These are phyloP conservation scores for Aspergillus carlsbadensis DNA, from an alignment of 495 filamentous ascomycete species.

Conservation along the genomic window DNA sequence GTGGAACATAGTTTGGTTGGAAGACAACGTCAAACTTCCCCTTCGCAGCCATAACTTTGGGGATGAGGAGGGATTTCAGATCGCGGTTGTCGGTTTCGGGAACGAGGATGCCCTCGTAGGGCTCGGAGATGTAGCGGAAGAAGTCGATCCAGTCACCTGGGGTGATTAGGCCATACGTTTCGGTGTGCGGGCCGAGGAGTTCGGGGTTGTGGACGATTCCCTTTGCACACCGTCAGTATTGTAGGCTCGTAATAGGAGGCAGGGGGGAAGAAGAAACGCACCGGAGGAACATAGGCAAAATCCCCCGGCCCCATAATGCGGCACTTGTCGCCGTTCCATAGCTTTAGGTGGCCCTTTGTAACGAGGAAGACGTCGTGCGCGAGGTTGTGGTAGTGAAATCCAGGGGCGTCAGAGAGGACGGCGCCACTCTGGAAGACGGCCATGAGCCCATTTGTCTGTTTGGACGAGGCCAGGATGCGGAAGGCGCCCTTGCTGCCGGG, in stretches of 20 bases:
- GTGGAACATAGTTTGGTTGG: slow-evolving; percentile 39
- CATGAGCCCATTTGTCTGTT: slow-evolving; percentile 45
- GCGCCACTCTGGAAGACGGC: slow-evolving; percentile 47
- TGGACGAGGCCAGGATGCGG: slow-evolving; percentile 45
- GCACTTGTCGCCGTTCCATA: slow-evolving; percentile 48
- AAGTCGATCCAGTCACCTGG: slow-evolving; percentile 56
- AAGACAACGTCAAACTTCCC: slow-evolving; percentile 50
- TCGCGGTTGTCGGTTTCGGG: slow-evolving; percentile 46
- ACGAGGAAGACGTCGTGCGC: slow-evolving; percentile 51
- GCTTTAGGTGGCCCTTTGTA: slow-evolving; percentile 44
- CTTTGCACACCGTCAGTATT: slow-evolving; percentile 14
- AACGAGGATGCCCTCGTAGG: slow-evolving; percentile 48
- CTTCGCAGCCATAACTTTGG: slow-evolving; percentile 51
- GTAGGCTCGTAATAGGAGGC: neutral
- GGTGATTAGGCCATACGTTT: slow-evolving; percentile 44
- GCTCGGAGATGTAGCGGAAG: slow-evolving; percentile 50
- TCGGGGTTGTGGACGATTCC: slow-evolving; percentile 43
- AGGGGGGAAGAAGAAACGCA: slow-evolving; percentile 14
- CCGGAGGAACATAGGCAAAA: slow-evolving; percentile 50
- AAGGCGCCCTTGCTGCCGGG: slow-evolving; percentile 44
- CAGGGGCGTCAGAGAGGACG: slow-evolving; percentile 39
- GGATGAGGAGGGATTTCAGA: slow-evolving; percentile 40
- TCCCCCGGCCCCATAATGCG: slow-evolving; percentile 45
- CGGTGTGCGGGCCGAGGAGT: slow-evolving; percentile 42
- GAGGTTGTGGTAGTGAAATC: slow-evolving; percentile 49